A percentile compares a stretch with the other conserved stretches of the same genome.
Conservation (phyloP, 2,329 filamentous ascomycete species). For the Calcarisporium arbuscula region DNA sequence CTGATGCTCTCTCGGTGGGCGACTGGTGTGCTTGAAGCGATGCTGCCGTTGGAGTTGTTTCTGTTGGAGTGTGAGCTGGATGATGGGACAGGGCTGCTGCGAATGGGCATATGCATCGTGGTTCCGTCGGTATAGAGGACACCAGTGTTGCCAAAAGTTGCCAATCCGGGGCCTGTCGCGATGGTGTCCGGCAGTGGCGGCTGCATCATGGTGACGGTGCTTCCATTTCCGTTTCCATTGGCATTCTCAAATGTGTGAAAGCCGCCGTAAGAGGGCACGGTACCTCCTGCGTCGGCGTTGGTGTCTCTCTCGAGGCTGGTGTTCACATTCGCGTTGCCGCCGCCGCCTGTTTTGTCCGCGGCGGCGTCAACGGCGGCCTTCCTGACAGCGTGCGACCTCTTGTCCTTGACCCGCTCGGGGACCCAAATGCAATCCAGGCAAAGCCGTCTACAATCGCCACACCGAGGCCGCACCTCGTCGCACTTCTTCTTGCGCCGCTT, state of each 20-base stretch:
- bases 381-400: too few species aligned
- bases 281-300: too few species aligned
- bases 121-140: conserved; percentile 2
- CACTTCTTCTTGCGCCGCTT: conserved; percentile 42
- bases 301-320: too few species aligned
- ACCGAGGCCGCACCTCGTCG: conserved; percentile 37
- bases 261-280: too few species aligned
- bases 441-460: conserved; percentile 29
- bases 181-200: not conserved
- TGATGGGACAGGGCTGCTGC: conserved; percentile 14
- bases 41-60: conserved; percentile 12
- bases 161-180: not conserved
- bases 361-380: conserved; percentile 6
- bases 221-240: too few species aligned
- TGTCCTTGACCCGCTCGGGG: conserved; percentile 15
- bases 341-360: not conserved
- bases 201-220: too few species aligned
- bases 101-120: conserved; percentile 15
- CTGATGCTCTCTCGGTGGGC: too few species aligned
- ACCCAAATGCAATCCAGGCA: conserved; percentile 28
- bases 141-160: too few species aligned
- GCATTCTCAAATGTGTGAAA: too few species aligned
- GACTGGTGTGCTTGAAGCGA: conserved; percentile 6
- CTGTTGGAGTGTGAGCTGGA: conserved; percentile 11
- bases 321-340: too few species aligned